Evolutionary conservation across 192 early-diverging fungal genomes (phyloP).

Genomic region (Neocallimastix lanati): DNA sequence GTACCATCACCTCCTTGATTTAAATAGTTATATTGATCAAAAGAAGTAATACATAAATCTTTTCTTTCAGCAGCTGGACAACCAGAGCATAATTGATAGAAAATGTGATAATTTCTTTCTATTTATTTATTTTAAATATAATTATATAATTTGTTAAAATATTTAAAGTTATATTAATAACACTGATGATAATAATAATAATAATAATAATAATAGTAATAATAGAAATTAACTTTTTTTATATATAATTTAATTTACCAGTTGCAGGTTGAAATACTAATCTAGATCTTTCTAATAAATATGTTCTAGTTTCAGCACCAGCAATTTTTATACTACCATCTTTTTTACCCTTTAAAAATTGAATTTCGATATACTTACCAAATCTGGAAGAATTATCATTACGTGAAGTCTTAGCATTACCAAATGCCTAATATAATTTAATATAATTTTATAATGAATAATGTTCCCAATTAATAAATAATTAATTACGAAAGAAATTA

Average conservation of each 20-base stretch:
- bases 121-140: too few species aligned
- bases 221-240: neutral
- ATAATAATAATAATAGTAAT: too few species aligned
- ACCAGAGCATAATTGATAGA: slow-evolving; percentile 94
- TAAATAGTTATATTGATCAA: slow-evolving; percentile 69
- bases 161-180: too few species aligned
- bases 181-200: too few species aligned
- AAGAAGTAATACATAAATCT: slow-evolving; percentile 59
- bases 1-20: slow-evolving; percentile 59
- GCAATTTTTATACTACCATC: slow-evolving; percentile 48
- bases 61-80: slow-evolving; percentile 64
- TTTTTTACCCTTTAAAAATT: slow-evolving; percentile 51
- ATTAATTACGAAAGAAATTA: too few species aligned
- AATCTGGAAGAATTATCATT: slow-evolving; percentile 98
- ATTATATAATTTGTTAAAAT: too few species aligned
- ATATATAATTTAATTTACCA: neutral
- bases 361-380: slow-evolving; percentile 95
- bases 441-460: too few species aligned
- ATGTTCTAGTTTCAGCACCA: slow-evolving; percentile 87
- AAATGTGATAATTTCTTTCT: slow-evolving; percentile 91
- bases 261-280: slow-evolving; percentile 80
- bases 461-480: too few species aligned
- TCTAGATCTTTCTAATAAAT: slow-evolving; percentile 87
- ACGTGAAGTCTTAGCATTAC: slow-evolving; percentile 96
- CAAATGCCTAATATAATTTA: slow-evolving; percentile 76